Evolutionary conservation across 2,329 filamentous ascomycete species (phyloP).

Genomic region (Phoma sp.): DNA sequence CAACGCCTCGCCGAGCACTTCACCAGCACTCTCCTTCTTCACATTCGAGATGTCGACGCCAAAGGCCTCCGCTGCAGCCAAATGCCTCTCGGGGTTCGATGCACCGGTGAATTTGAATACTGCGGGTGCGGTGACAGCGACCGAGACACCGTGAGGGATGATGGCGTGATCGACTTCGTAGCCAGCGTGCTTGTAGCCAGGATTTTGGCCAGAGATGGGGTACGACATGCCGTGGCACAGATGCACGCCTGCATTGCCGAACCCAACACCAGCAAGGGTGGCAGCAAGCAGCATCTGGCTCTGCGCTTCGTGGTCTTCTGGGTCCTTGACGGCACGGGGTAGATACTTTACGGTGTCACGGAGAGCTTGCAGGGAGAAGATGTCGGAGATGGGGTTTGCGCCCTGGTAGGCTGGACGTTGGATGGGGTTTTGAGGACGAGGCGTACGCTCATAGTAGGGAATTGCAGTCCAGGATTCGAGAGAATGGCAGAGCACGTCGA

Average conservation of each 20-base stretch:
- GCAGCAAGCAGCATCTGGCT: slow-evolving; percentile 94
- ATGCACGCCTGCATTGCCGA: slow-evolving; percentile 97
- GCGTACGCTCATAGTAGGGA: slow-evolving; percentile 85
- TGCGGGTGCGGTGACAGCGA: slow-evolving; percentile 90
- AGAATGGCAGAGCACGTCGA: slow-evolving; percentile 94
- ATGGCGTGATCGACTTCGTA: slow-evolving; percentile 79
- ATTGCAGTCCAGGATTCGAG: slow-evolving; percentile 98
- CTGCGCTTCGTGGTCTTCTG: slow-evolving; percentile 91
- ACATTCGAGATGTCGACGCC: slow-evolving; percentile 88
- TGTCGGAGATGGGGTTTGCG: slow-evolving; percentile 96
- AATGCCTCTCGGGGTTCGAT: slow-evolving; percentile 90
- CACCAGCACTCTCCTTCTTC: slow-evolving; percentile 87
- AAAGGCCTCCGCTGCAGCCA: slow-evolving; percentile 87
- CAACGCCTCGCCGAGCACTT: slow-evolving; percentile 84
- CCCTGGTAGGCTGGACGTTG: slow-evolving; percentile 94
- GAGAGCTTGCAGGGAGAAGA: slow-evolving; percentile 90
- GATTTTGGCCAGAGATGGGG: slow-evolving; percentile 94
- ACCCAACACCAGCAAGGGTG: slow-evolving; percentile 92
- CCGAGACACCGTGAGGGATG: slow-evolving; percentile 95
- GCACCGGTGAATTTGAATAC: slow-evolving; percentile 93
- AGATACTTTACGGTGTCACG: slow-evolving; percentile 88
- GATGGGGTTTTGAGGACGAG: slow-evolving; percentile 87
- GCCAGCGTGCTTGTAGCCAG: slow-evolving; percentile 86
- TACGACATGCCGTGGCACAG: slow-evolving; percentile 94
- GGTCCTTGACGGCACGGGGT: slow-evolving; percentile 83